These are phyloP conservation scores for Suillus luteus DNA, from an alignment of 768 basidiomycete species.

Conservation along the genomic window DNA sequence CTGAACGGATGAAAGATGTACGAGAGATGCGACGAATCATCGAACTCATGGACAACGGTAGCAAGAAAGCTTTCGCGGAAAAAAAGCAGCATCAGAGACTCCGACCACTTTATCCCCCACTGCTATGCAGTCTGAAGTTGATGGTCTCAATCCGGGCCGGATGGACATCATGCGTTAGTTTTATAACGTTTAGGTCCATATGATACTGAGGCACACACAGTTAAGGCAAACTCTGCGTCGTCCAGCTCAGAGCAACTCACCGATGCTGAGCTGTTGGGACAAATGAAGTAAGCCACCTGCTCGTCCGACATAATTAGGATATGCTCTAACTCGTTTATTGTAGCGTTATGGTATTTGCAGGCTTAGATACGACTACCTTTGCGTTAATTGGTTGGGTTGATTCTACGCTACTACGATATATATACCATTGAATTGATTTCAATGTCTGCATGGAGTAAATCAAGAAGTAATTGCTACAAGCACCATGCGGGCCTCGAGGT, in stretches of 20 bases:
- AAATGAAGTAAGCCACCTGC: conserved; percentile 26
- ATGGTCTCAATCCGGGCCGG: conserved; percentile 14
- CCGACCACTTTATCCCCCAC: background rate
- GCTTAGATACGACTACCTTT: conserved; percentile 19
- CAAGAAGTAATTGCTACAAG: background rate
- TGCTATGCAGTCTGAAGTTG: conserved; percentile 2
- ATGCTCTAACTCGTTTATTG: background rate
- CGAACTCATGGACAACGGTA: conserved; percentile 18
- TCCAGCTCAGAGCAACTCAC: conserved; percentile 23
- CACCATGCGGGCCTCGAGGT: background rate
- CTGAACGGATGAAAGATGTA: background rate
- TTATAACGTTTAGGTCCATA: background rate
- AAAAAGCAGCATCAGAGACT: conserved; percentile 22
- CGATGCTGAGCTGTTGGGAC: conserved; percentile 29
- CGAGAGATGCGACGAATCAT: conserved; percentile 15
- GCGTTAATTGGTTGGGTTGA: conserved; percentile 12
- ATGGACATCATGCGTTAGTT: conserved; percentile 33
- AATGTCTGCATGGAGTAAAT: background rate
- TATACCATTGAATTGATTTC: background rate
- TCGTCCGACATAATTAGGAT: background rate
- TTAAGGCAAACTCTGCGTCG: conserved; percentile 24
- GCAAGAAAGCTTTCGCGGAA: conserved; percentile 18
- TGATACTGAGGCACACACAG: conserved; percentile 14
- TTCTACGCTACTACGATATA: background rate
- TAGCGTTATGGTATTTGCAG: conserved; percentile 28